Percentiles rank a stretch among this genome's conserved stretches.
phyloP scores from a whole-genome alignment of 441 rosid species.

The Croton setiger region DNA sequence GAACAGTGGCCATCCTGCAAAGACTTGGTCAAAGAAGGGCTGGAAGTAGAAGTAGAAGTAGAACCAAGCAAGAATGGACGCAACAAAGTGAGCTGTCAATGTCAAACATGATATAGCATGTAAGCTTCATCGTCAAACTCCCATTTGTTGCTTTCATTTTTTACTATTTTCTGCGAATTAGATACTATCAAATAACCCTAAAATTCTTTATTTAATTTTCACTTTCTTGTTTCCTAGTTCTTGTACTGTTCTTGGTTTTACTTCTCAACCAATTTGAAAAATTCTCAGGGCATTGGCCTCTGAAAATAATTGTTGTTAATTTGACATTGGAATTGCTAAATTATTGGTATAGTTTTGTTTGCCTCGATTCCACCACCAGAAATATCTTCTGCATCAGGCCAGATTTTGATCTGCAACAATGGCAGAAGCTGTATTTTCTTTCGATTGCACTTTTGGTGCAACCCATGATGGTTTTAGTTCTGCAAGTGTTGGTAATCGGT shows the following conservation, averaged over 20 bases:
- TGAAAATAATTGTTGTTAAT: too few relatives aligned
- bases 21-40: background rate
- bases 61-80: constrained; percentile 1
- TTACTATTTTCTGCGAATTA: background rate
- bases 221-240: background rate
- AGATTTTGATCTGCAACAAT: constrained; percentile 2
- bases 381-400: background rate
- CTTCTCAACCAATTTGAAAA: background rate
- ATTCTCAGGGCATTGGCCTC: too few relatives aligned
- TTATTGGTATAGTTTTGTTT: background rate
- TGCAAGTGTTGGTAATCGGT: constrained; percentile 14
- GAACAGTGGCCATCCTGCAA: background rate
- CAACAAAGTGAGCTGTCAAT: background rate
- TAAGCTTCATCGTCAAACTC: background rate
- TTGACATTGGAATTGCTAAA: too few relatives aligned
- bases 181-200: background rate
- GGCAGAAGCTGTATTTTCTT: constrained; percentile 1
- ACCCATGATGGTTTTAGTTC: constrained; percentile 19
- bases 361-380: background rate
- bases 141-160: background rate
- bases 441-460: constrained; percentile 15
- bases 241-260: background rate
- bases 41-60: too few relatives aligned
- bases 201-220: constrained; percentile 1
- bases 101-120: background rate